Evolutionary conservation across 2,329 filamentous ascomycete genomes (phyloP), one percentile per base, ranked within the genome.

Genomic region (Ophiosphaerella herpotricha): DNA sequence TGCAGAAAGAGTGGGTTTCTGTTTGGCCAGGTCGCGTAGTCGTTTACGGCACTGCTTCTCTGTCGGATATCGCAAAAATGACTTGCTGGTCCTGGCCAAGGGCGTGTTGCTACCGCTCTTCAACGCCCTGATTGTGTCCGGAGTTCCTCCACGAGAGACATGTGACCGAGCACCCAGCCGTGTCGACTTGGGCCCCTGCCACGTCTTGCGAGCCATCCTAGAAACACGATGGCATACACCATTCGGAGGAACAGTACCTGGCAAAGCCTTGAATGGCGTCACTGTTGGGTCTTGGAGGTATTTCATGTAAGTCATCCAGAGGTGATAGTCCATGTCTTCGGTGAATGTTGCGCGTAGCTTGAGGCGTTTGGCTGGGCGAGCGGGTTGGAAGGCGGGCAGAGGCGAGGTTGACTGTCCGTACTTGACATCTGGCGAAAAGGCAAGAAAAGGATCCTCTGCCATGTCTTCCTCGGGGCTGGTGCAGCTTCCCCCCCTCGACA

Each of bases 191-290:
- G 75, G 73, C 38, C 75, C 76, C 57, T 79, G 78, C 85, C 85
- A 87, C 3, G 79, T 84, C 62, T 79, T 80, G 64, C 80, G 82
- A 29, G 85, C 85, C 66, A 83, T 80, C 42, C 83, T 78, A 4
- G 84, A 82, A 32, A 87, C 84, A 48, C 83, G 81, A 60, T 84
- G 80, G 57, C 84, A 86, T 23, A 87, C 82, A 14, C 85, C 85
- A 43, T 86, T 78, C 9, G 85, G 85, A 33, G 85, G 85, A 31
- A 82, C 78, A 37, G 81, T 84, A 41, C 85, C 84, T 2, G 84
- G 85, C 1, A 86, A 77, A 73, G 83, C 85, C 64, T 87, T 87
- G 77, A 87, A 87, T 0, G 85, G 85, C 1, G 85, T 87, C 40
- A 86, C 79, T 3, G 81, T 84, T 16, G 85, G 85, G 66, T 87